Evolutionary conservation across 1,284 basidiomycete genomes (phyloP).

Genomic region (Microbotryum silenes-acaulis): DNA sequence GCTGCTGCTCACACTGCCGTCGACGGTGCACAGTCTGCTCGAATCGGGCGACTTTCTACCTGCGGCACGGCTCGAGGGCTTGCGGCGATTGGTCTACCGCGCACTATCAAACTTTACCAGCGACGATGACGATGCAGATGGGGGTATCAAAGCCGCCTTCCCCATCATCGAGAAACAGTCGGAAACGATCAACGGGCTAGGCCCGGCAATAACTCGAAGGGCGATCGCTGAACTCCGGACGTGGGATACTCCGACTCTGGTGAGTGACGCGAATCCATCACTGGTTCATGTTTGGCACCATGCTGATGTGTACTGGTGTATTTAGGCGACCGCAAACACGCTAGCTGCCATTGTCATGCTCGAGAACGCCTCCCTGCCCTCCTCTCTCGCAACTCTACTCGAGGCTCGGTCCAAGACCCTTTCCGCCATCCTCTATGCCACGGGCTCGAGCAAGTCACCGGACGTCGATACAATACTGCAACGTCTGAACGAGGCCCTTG

Average conservation of each 20-base stretch:
- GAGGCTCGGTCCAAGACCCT: constrained; percentile 22
- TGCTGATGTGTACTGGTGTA: neutral
- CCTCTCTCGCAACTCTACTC: constrained; percentile 25
- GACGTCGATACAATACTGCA: constrained; percentile 8
- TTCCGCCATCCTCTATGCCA: constrained; percentile 7
- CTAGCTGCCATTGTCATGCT: constrained; percentile 31
- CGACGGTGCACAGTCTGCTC: constrained; percentile 32
- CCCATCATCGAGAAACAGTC: constrained; percentile 34
- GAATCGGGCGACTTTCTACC: constrained; percentile 28
- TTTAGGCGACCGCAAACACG: constrained; percentile 21
- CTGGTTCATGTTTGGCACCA: neutral
- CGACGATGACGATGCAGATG: constrained; percentile 9
- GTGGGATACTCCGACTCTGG: constrained; percentile 15
- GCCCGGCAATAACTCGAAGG: constrained; percentile 20
- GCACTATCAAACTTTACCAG: constrained; percentile 15
- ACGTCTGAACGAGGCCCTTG: constrained; percentile 16
- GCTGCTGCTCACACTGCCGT: constrained; percentile 29
- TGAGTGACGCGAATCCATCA: constrained; percentile 1
- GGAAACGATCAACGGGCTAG: constrained; percentile 26
- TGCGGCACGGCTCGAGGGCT: constrained; percentile 32
- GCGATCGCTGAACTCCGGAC: constrained; percentile 20
- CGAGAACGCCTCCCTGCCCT: constrained; percentile 14
- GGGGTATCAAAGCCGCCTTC: constrained; percentile 19
- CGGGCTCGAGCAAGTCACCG: constrained; percentile 1
- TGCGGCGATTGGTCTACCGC: constrained; percentile 32